Evolutionary conservation across 2,329 filamentous ascomycete genomes (phyloP).

Genomic region (Orbilia oligospora): DNA sequence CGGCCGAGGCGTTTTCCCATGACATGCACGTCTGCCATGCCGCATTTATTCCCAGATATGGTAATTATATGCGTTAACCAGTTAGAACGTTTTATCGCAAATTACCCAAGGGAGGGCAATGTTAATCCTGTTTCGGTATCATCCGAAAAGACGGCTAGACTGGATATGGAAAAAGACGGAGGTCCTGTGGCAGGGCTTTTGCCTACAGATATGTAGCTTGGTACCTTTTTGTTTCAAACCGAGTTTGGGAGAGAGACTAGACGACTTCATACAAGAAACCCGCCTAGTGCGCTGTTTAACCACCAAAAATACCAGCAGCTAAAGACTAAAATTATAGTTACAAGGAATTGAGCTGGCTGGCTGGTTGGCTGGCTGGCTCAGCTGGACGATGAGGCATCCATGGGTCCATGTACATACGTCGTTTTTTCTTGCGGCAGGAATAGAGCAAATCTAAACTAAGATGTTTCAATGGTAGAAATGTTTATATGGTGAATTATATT

Average conservation of each 20-base stretch:
- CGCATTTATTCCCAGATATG: conserved; percentile 11
- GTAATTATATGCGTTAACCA: conserved; percentile 9
- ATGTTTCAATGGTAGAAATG: not conserved
- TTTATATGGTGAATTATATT: conserved; percentile 1
- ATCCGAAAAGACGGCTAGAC: conserved; percentile 14
- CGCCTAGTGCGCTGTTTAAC: conserved; percentile 2
- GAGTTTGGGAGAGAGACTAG: conserved; percentile 39
- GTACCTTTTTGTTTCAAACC: conserved; percentile 13
- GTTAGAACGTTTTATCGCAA: conserved; percentile 23
- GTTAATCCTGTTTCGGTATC: conserved; percentile 21
- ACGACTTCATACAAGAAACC: conserved; percentile 39
- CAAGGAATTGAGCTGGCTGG: too few relatives aligned
- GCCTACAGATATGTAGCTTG: too few relatives aligned
- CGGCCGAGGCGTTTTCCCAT: too few relatives aligned
- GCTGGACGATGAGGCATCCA: not conserved
- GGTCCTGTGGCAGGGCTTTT: not conserved
- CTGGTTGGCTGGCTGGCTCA: too few relatives aligned
- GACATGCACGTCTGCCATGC: not conserved
- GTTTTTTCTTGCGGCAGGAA: conserved; percentile 10
- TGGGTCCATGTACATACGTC: not conserved
- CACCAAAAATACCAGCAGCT: conserved; percentile 15
- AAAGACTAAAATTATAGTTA: not conserved
- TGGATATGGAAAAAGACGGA: not conserved
- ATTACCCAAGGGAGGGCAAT: conserved; percentile 1
- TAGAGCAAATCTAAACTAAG: not conserved